Conservation (phyloP, 2,329 filamentous ascomycete species). For the Fusarium buxicola region DNA sequence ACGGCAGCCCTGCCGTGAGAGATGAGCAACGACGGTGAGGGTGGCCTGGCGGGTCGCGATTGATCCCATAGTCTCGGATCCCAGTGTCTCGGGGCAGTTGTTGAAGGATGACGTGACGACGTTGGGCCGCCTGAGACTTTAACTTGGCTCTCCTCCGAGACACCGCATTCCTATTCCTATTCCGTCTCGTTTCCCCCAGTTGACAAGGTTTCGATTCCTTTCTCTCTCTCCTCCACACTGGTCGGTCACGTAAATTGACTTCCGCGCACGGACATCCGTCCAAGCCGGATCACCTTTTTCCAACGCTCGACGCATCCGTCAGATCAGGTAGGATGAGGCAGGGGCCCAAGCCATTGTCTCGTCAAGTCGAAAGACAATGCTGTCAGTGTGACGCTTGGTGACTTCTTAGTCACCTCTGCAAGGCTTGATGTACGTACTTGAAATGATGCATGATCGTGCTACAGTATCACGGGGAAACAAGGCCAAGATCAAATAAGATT, state of each 20-base stretch:
- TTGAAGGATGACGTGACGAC: conserved; percentile 26
- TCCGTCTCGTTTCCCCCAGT: conserved; percentile 4
- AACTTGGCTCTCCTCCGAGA: too few species aligned
- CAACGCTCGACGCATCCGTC: conserved; percentile 1
- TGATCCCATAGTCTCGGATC: conserved; percentile 5
- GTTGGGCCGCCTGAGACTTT: too few species aligned
- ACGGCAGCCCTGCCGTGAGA: conserved; percentile 6
- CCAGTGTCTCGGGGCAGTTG: neutral
- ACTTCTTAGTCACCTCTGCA: neutral
- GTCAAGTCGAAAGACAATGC: neutral
- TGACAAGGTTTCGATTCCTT: conserved; percentile 8
- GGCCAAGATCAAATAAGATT: conserved; percentile 16
- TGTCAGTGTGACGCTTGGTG: neutral
- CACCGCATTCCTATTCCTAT: neutral
- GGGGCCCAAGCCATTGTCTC: neutral
- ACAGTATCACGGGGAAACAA: conserved; percentile 26
- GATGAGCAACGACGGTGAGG: conserved; percentile 13
- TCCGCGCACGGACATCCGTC: conserved; percentile 38
- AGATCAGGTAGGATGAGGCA: neutral
- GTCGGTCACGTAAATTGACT: conserved; percentile 36
- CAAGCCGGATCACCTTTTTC: conserved; percentile 15
- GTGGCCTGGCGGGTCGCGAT: conserved; percentile 3
- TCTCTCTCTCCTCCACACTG: neutral
- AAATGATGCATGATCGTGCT: conserved; percentile 26
- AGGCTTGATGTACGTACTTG: conserved; percentile 6